Evolutionary conservation across 2,329 filamentous ascomycete species (phyloP).

Genomic region (Talaromyces sp.): DNA sequence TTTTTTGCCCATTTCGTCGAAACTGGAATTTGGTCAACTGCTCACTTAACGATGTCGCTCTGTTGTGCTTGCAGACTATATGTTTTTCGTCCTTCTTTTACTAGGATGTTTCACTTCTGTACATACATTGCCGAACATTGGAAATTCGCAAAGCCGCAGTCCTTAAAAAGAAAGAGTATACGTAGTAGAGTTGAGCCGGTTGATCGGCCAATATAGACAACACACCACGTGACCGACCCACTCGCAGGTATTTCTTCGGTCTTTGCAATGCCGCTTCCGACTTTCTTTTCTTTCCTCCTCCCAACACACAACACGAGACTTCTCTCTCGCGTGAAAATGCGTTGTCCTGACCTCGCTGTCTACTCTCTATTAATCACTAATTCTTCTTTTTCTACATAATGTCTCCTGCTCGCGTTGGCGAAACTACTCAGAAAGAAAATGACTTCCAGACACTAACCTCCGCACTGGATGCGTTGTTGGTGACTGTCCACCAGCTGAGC

Average conservation of each 20-base stretch:
- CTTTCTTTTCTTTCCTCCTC: background rate
- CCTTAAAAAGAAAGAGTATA: too few species aligned
- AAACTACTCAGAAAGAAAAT: conserved; percentile 32
- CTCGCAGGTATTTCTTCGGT: conserved; percentile 3
- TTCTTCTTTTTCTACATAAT: conserved; percentile 23
- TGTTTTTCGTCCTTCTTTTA: background rate
- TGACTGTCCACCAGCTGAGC: conserved; percentile 39
- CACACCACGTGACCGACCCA: conserved; percentile 1
- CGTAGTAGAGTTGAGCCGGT: background rate
- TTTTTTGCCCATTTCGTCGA: too few species aligned
- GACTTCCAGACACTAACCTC: conserved; percentile 37
- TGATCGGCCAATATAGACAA: background rate
- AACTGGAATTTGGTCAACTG: background rate
- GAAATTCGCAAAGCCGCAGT: background rate
- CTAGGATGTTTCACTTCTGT: background rate
- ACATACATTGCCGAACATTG: conserved; percentile 12
- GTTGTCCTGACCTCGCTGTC: background rate
- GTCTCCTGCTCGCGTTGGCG: conserved; percentile 31
- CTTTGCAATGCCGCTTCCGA: background rate
- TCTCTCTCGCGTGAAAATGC: background rate
- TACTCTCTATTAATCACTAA: background rate
- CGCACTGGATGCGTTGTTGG: conserved; percentile 42
- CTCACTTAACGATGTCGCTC: conserved; percentile 2
- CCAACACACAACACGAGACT: conserved; percentile 5
- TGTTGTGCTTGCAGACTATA: conserved; percentile 6